Evolutionary conservation across 2,329 filamentous ascomycete species (phyloP).

Genomic region (Aureobasidium sp.): DNA sequence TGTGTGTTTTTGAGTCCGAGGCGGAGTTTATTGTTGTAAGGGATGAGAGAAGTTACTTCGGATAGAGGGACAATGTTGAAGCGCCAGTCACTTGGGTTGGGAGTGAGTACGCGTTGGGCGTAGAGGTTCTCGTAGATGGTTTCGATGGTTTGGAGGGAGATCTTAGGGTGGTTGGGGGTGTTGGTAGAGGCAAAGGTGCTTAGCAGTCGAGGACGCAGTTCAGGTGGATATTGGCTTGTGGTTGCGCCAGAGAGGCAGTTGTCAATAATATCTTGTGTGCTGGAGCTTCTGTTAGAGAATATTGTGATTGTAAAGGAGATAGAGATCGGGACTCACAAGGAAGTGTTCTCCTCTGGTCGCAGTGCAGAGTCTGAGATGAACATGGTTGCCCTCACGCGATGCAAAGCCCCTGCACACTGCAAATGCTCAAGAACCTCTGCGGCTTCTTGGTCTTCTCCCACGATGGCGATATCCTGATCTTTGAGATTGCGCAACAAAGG

Average conservation of each 20-base stretch:
- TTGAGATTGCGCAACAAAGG: slow-evolving; percentile 14
- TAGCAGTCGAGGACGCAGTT: background rate
- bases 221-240: background rate
- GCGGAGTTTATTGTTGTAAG: slow-evolving; percentile 12
- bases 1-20: slow-evolving; percentile 14
- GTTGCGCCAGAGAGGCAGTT: background rate
- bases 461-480: slow-evolving; percentile 15
- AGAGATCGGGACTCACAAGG: slow-evolving; percentile 12
- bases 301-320: background rate
- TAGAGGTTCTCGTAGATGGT: slow-evolving; percentile 18
- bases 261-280: slow-evolving; percentile 13
- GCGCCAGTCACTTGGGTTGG: slow-evolving; percentile 17
- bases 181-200: background rate
- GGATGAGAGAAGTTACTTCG: slow-evolving; percentile 12
- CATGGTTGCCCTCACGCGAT: slow-evolving; percentile 15
- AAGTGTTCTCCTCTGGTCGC: slow-evolving; percentile 17
- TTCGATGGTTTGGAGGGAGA: slow-evolving; percentile 18
- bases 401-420: slow-evolving; percentile 15
- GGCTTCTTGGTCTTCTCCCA: slow-evolving; percentile 20
- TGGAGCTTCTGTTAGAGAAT: background rate
- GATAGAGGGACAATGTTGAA: slow-evolving; percentile 15
- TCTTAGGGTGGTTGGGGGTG: slow-evolving; percentile 11
- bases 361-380: slow-evolving; percentile 18
- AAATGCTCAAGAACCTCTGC: slow-evolving; percentile 19
- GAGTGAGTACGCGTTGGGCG: slow-evolving; percentile 17